A percentile compares a stretch with the other conserved stretches of the same genome.
Conservation (phyloP, 305 asterid genomes). For the Fraxinus platypoda region DNA sequence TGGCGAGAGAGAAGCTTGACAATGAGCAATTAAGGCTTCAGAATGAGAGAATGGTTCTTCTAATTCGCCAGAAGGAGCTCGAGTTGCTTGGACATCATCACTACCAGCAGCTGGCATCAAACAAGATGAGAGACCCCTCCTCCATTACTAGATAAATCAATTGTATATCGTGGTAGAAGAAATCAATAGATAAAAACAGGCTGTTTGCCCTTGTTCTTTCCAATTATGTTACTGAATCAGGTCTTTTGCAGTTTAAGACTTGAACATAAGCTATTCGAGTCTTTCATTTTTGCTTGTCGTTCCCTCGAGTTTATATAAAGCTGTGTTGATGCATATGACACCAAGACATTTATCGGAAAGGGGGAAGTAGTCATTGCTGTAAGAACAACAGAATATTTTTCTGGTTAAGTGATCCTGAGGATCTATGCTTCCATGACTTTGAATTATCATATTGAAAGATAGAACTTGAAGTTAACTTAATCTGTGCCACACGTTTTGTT, state of each 20-base stretch:
- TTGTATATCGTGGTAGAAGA: conserved; percentile 6
- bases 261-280: not conserved
- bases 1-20: conserved; percentile 71
- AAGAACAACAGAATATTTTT: not conserved
- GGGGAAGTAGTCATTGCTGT: not conserved
- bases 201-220: not conserved
- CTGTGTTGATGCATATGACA: not conserved
- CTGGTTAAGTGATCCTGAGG: not conserved
- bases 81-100: conserved; percentile 43
- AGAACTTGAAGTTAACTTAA: not conserved
- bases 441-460: not conserved
- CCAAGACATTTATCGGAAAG: not conserved
- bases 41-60: conserved; percentile 74
- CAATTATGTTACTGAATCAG: not conserved
- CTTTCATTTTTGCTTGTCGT: not conserved
- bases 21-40: conserved; percentile 60
- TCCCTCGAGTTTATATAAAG: not conserved
- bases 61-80: conserved; percentile 53
- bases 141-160: conserved; percentile 41
- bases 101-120: not conserved
- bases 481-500: not conserved
- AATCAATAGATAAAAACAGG: not conserved
- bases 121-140: not conserved
- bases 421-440: not conserved
- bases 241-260: not conserved